phyloP scores from a whole-genome alignment of 179 eudicot genomes.

The Silene coronaria region DNA sequence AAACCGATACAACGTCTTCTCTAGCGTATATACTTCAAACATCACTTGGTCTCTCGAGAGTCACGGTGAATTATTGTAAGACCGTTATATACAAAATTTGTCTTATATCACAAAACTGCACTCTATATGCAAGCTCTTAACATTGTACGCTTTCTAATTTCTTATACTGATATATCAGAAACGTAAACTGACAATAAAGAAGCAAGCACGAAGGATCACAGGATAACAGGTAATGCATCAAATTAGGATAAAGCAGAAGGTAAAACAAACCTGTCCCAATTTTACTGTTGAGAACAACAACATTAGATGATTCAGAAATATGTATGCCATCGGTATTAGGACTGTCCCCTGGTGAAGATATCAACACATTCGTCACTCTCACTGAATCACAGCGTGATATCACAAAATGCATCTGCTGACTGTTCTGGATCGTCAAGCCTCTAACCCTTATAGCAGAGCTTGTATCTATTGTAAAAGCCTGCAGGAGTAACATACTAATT shows the following conservation, averaged over 20 bases:
- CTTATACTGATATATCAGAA: neutral
- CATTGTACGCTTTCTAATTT: neutral
- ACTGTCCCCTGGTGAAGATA: constrained; percentile 52
- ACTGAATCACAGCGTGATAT: constrained; percentile 37
- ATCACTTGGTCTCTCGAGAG: no score
- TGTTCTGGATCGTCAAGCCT: constrained; percentile 46
- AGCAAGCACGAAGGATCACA: neutral
- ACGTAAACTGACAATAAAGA: neutral
- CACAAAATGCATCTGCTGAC: constrained; percentile 53
- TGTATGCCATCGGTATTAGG: constrained; percentile 56
- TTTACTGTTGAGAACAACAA: constrained; percentile 40
- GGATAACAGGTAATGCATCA: constrained; percentile 4
- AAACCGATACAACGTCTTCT: neutral
- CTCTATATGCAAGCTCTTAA: neutral
- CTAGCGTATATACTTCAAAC: neutral
- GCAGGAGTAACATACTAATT: constrained; percentile 17
- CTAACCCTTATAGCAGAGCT: constrained; percentile 40
- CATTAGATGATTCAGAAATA: constrained; percentile 64
- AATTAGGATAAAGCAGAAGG: neutral
- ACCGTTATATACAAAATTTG: neutral
- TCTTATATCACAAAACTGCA: neutral
- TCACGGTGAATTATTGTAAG: no score
- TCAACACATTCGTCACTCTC: constrained; percentile 34
- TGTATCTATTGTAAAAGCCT: constrained; percentile 75
- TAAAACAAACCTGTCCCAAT: constrained; percentile 66